Percentiles rank a stretch among this genome's conserved stretches.
phyloP scores from a whole-genome alignment of 163 green algal genomes.

The Chloroidium sp. region DNA sequence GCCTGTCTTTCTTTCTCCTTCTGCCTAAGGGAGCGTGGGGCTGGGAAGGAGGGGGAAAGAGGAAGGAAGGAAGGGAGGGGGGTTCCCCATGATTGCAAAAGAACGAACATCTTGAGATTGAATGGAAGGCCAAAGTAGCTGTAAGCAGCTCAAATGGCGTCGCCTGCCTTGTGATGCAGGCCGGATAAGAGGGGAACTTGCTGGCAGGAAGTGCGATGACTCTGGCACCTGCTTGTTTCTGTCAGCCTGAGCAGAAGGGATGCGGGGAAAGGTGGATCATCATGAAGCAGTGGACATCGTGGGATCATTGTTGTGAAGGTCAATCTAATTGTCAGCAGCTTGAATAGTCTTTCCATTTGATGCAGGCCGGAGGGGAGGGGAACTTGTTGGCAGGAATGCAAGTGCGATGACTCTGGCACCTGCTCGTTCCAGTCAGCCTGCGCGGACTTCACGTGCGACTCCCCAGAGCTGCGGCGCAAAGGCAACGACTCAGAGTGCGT shows the following conservation, averaged over 20 bases:
- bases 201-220: conserved; percentile 27
- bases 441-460: conserved; percentile 25
- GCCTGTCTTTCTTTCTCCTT: too few relatives aligned
- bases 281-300: too few relatives aligned
- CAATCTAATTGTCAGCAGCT: too few relatives aligned
- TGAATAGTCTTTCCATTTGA: not conserved
- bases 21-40: too few relatives aligned
- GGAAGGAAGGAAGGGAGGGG: not conserved
- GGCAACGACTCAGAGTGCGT: conserved; percentile 11
- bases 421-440: conserved; percentile 16
- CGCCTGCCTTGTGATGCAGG: not conserved
- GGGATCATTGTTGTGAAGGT: too few relatives aligned
- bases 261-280: too few relatives aligned
- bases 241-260: conserved; percentile 11
- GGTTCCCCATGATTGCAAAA: too few relatives aligned
- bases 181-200: conserved; percentile 20
- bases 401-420: conserved; percentile 3
- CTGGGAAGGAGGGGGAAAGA: too few relatives aligned
- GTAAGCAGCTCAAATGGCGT: not conserved
- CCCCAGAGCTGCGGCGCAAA: not conserved
- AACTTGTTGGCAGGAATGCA: conserved; percentile 36
- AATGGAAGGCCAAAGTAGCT: too few relatives aligned
- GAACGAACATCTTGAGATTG: too few relatives aligned
- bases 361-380: conserved; percentile 14
- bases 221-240: conserved; percentile 5